Evolutionary conservation across 106 monocot genomes (phyloP), one percentile per base, ranked within the genome.

Genomic region (Vanilla planifolia): DNA sequence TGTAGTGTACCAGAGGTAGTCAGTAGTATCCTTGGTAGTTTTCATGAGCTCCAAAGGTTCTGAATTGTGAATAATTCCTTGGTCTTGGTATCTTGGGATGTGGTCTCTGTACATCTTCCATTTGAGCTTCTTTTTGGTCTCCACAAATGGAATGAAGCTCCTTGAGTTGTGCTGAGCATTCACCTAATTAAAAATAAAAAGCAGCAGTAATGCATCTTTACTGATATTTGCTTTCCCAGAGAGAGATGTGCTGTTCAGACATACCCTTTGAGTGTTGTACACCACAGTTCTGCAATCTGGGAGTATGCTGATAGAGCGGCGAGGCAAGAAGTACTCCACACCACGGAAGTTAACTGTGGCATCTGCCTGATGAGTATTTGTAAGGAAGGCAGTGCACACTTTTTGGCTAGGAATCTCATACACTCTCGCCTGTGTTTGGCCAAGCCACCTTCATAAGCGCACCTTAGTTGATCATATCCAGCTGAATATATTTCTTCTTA

Each of bases 201-300:
- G 8, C 29, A 14, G 22, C 15, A 30, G 3, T 9, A 2, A 53
- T 30, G 1, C 8, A 25, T 26, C 22, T 6, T 25, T 25, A 5
- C 26, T 3, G n/a, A 46, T 17, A 11, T 46, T 46, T 16, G 46
- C 16, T 3, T 2, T 16, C 41, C 2, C 15, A 11, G 13, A 19
- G 15, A 24, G 13, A 36, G 10, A 33, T 13, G 4, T 47, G 33
- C 8, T 0, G 5, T 15, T 63, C 16, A 61, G 15, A 11, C 8
- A 19, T 73, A 84, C 92, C 84, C 73, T 82, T 35, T 82, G 82
- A 15, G 85, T 89, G 67, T 89, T 89, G 80, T 52, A 94, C 44
- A 78, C 75, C 5, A 80, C 89, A 46, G 82, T 94, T 75, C 73
- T 94, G 66, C 93, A 94, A 50, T 94, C 93, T 9, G 89, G 79